These are phyloP conservation scores for Trematosphaeria pertusa DNA, from an alignment of 2,329 filamentous ascomycete genomes.

Conservation along the genomic window DNA sequence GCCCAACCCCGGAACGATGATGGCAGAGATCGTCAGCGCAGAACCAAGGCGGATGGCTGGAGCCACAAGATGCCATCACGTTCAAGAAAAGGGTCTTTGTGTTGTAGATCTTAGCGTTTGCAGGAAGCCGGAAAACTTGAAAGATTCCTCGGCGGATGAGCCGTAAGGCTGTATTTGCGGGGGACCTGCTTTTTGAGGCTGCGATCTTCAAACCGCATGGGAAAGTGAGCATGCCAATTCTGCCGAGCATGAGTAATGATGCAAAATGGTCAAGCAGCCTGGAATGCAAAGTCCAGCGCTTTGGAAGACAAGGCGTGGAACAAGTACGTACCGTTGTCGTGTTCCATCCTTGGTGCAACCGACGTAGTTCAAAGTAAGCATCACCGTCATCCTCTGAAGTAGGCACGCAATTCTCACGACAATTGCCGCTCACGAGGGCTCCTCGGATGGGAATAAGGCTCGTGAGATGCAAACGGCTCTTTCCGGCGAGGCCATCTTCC, in stretches of 20 bases:
- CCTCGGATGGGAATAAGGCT: conserved; percentile 9
- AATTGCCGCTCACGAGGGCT: conserved; percentile 1
- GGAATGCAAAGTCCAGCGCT: no score
- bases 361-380: neutral
- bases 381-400: no score
- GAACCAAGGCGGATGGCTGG: conserved; percentile 27
- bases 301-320: no score
- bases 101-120: conserved; percentile 11
- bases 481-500: conserved; percentile 4
- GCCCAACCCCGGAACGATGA: conserved; percentile 27
- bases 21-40: conserved; percentile 33
- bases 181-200: conserved; percentile 11
- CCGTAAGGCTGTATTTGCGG: conserved; percentile 13
- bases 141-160: conserved; percentile 10
- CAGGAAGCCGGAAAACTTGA: conserved; percentile 10
- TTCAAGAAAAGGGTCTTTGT: conserved; percentile 12
- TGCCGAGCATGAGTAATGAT: conserved; percentile 6
- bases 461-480: neutral
- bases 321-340: neutral
- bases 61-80: conserved; percentile 24
- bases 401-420: conserved; percentile 4
- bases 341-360: neutral
- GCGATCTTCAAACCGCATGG: conserved; percentile 13
- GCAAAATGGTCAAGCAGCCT: no score
- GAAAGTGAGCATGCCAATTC: conserved; percentile 1